Percentiles rank a stretch among this genome's conserved stretches.
Conservation (phyloP, 495 filamentous ascomycete genomes). For the Astrothelium macrocarpum region DNA sequence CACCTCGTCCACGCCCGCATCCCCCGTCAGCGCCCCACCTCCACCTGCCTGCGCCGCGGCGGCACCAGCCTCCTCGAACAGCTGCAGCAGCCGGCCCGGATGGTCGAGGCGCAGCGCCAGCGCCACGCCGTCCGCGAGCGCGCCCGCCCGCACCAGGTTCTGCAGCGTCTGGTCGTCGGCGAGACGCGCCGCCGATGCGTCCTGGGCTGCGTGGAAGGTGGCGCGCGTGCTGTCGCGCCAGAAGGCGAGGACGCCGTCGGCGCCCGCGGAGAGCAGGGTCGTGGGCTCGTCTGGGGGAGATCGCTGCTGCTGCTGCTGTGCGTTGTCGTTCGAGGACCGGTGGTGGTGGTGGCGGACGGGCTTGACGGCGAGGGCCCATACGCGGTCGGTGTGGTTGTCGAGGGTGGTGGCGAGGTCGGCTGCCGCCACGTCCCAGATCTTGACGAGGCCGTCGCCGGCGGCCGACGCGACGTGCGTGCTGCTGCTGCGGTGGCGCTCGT, state of each 20-base stretch:
- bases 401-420: constrained; percentile 82
- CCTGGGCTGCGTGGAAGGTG: constrained; percentile 59
- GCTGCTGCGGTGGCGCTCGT: constrained; percentile 29
- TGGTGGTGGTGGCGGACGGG: constrained; percentile 37
- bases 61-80: constrained; percentile 77
- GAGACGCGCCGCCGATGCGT: constrained; percentile 64
- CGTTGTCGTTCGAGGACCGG: background rate
- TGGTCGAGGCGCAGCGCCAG: constrained; percentile 89
- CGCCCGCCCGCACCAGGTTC: constrained; percentile 77
- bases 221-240: constrained; percentile 87
- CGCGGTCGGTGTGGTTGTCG: constrained; percentile 91
- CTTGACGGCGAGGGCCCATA: constrained; percentile 76
- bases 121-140: constrained; percentile 85
- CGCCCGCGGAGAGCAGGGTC: constrained; percentile 77
- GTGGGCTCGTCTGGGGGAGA: constrained; percentile 7
- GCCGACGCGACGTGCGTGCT: constrained; percentile 67
- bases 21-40: constrained; percentile 55
- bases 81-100: constrained; percentile 67
- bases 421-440: constrained; percentile 74
- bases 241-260: constrained; percentile 83
- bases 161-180: constrained; percentile 88
- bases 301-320: too few relatives aligned
- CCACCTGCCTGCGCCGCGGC: constrained; percentile 54
- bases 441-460: constrained; percentile 91
- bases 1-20: constrained; percentile 74